Percentiles rank a stretch among this genome's conserved stretches.
phyloP scores from a whole-genome alignment of 345 rosid genomes.

The Toxicodendron radicans region DNA sequence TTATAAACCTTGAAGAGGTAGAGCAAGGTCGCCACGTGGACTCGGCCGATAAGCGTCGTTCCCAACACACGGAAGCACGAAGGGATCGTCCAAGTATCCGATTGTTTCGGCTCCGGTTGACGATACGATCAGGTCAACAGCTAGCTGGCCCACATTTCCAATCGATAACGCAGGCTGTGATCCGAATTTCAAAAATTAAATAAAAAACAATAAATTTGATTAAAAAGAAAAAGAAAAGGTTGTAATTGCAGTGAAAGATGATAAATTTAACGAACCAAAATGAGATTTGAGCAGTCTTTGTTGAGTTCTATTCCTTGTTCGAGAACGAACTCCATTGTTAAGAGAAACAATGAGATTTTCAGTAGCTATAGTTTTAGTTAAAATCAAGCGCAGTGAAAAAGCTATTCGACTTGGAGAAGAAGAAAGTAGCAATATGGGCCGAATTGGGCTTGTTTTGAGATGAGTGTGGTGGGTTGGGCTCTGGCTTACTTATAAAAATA shows the following conservation, averaged over 20 bases:
- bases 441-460: too few species aligned
- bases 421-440: too few species aligned
- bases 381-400: background rate
- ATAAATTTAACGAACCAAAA: slow-evolving; percentile 48
- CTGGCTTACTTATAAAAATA: too few species aligned
- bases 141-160: slow-evolving; percentile 93
- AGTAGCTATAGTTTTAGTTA: background rate
- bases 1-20: slow-evolving; percentile 76
- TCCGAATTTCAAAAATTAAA: background rate
- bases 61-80: slow-evolving; percentile 85
- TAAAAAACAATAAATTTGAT: background rate
- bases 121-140: slow-evolving; percentile 82
- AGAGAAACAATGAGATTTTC: too few species aligned
- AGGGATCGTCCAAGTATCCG: slow-evolving; percentile 74
- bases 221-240: background rate
- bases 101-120: slow-evolving; percentile 63
- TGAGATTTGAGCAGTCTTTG: slow-evolving; percentile 58
- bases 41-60: slow-evolving; percentile 74
- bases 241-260: background rate
- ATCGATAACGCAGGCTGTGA: slow-evolving; percentile 82
- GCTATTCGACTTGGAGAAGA: background rate
- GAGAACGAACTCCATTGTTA: slow-evolving; percentile 60
- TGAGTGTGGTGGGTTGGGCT: too few species aligned
- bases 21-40: slow-evolving; percentile 74
- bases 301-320: slow-evolving; percentile 55